Evolutionary conservation across 1,284 basidiomycete species (phyloP), one percentile per base, ranked within the genome.

Genomic region (Irpex sp.): DNA sequence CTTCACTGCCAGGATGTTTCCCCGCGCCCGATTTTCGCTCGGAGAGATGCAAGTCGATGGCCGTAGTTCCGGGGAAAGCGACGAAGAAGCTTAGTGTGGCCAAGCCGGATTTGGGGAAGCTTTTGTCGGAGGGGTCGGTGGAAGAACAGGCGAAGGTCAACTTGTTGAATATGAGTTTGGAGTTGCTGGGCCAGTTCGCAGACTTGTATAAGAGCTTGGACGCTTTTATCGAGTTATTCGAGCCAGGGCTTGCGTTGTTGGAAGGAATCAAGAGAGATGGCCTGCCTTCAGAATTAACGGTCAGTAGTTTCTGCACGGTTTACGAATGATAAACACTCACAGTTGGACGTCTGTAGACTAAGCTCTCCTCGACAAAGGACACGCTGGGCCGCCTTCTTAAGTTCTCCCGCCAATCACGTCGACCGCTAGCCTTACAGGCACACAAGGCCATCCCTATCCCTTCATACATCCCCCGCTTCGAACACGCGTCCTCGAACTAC

Each of bases 391-490:
- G 88, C 23, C 77, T 93, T 58, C 78, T 97, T 62, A 88, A 86
- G 66, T 90, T 96, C 69, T 80, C 94, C 0, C 76, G 74, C 4
- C 82, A 88, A 70, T 80, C 85, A 1, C 90, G 96, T 42, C 82
- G 80, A 58, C 94, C 96, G 0, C 85, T 99, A 45, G 80, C 81
- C 10, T 81, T 99, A 35, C 97, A 99, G 78, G 83, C 91, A 2
- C 97, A 99, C 80, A 97, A 96, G 72, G 94, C 96, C 2, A 95
- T 99, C 58, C 93, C 97, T 6, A 97, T 99, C 68, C 86, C 94
- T 4, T 87, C 94, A 1, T 95, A 93, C 72, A 83, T 94, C 28
- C 97, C 97, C 71, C 96, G 95, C 73, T 99, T 99, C 75, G 96
- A 97, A 71, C 81, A 85, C 49, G 84, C 87, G 47, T 90, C 87